Conservation (phyloP, 768 basidiomycete genomes). For the Tricholoma bakamatsutake region DNA sequence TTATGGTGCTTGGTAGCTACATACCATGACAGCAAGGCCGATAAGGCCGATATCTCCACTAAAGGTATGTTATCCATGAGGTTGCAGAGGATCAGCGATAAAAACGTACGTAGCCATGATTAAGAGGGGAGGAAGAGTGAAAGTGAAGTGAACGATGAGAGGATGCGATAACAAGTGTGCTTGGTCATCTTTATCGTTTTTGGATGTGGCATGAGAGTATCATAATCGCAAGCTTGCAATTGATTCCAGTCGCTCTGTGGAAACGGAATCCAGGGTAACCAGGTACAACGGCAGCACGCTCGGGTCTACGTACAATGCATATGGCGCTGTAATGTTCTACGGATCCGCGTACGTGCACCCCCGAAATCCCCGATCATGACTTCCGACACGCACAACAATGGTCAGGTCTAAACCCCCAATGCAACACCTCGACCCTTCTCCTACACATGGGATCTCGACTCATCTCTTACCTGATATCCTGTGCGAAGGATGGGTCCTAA, state of each 20-base stretch:
- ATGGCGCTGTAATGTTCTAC: no score
- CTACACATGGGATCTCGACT: not conserved
- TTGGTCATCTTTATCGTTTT: slow-evolving; percentile 22
- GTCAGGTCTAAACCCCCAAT: not conserved
- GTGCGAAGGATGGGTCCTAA: slow-evolving; percentile 75
- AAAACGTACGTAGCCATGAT: slow-evolving; percentile 38
- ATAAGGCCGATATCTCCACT: slow-evolving; percentile 98
- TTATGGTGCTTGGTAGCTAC: slow-evolving; percentile 18
- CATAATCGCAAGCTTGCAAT: not conserved
- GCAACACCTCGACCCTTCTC: not conserved
- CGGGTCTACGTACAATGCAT: no score
- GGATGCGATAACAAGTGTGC: slow-evolving; percentile 7
- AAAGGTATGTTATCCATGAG: slow-evolving; percentile 12
- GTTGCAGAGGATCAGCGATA: not conserved
- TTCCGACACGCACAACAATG: not conserved
- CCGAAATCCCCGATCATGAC: not conserved
- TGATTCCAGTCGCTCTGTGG: no score
- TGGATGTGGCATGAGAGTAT: slow-evolving; percentile 8
- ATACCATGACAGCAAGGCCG: slow-evolving; percentile 97
- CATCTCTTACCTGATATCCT: slow-evolving; percentile 27
- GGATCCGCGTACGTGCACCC: no score
- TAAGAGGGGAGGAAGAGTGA: slow-evolving; percentile 39
- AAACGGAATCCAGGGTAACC: not conserved
- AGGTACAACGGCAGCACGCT: no score
- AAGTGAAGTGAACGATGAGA: slow-evolving; percentile 27